Evolutionary conservation across 2,329 filamentous ascomycete species (phyloP).

Genomic region (Cladosporium sp.): DNA sequence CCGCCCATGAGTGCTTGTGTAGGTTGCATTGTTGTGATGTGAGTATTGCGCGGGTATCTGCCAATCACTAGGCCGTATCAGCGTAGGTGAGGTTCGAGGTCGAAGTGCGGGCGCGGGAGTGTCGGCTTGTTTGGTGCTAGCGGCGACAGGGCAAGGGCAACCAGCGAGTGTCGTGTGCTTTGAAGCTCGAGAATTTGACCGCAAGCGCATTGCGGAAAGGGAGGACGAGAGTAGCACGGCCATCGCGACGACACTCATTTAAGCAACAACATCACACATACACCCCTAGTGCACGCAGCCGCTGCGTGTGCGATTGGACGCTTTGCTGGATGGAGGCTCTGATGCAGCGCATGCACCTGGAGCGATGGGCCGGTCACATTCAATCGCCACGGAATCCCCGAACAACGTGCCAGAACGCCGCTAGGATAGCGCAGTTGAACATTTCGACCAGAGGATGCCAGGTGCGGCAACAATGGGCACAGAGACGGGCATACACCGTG

Average conservation of each 20-base stretch:
- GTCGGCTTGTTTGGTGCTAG: slow-evolving; percentile 5
- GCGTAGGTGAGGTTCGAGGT: slow-evolving; percentile 18
- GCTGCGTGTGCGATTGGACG: slow-evolving; percentile 5
- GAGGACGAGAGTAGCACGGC: background rate
- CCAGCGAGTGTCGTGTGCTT: slow-evolving; percentile 7
- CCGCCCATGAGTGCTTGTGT: slow-evolving; percentile 54
- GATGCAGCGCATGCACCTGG: slow-evolving; percentile 49
- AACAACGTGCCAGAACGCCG: slow-evolving; percentile 22
- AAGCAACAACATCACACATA: background rate
- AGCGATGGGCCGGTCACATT: slow-evolving; percentile 58
- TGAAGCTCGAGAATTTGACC: slow-evolving; percentile 9
- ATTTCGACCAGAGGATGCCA: slow-evolving; percentile 1
- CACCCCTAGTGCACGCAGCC: background rate
- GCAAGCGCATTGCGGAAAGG: slow-evolving; percentile 10
- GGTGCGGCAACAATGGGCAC: slow-evolving; percentile 9
- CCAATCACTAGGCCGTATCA: slow-evolving; percentile 12
- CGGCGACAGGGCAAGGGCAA: background rate
- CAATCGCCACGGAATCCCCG: slow-evolving; percentile 49
- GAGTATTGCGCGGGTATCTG: slow-evolving; percentile 9
- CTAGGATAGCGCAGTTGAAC: slow-evolving; percentile 5
- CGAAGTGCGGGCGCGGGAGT: slow-evolving; percentile 8
- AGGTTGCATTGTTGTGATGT: slow-evolving; percentile 25
- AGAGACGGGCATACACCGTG: slow-evolving; percentile 10
- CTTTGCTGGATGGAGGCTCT: slow-evolving; percentile 13
- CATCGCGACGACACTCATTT: slow-evolving; percentile 9